Evolutionary conservation across 1,139 yeast species (phyloP), one percentile per base, ranked within the genome.

Genomic region (Magnusiomyces suaveolens): DNA sequence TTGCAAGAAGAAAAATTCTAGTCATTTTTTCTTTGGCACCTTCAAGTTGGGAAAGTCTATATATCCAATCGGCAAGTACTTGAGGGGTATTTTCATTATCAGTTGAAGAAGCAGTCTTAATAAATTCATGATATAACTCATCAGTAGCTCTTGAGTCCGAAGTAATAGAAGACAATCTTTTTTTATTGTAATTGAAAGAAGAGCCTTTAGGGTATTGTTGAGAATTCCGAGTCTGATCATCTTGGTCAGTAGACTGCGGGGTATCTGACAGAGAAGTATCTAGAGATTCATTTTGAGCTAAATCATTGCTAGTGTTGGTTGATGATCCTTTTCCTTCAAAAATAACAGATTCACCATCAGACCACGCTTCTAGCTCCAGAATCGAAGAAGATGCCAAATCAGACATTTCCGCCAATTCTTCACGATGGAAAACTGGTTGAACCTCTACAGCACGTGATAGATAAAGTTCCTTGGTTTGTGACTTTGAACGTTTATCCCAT

Each of bases 401-500:
- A 66, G 92, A 86, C 64, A 92, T 75, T 61, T 82, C 84, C 50
- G 94, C 86, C 53, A 90, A 84, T 63, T 87, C 94, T 60, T 86
- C 85, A 60, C 95, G 81, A 65, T 94, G 95, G 72, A 92, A 92
- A 16, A 90, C 95, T 0, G 98, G 98, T 67, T 92, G 98, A 1
- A 92, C 96, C 60, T 88, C 88, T 12, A 92, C 96, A 0, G 97
- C 97, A 0, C 97, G 83, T 52, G 88, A 83, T 48, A 92, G 77
- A 67, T 90, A 92, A 53, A 92, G 75, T 68, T 92, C 98, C 66
- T 89, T 89, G 10, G 97, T 90, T 62, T 88, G 95, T 1, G 96
- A 87, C 64, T 90, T 89, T 21, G 97, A 88, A 58, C 97, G 76
- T 70, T 92, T 92, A 69, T 92, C 98, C 98, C 98, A 92, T 72